A percentile compares a stretch with the other conserved stretches of the same genome.
Conservation (phyloP, 176 grass and related monocot species). For the Aechmea fasciata region DNA sequence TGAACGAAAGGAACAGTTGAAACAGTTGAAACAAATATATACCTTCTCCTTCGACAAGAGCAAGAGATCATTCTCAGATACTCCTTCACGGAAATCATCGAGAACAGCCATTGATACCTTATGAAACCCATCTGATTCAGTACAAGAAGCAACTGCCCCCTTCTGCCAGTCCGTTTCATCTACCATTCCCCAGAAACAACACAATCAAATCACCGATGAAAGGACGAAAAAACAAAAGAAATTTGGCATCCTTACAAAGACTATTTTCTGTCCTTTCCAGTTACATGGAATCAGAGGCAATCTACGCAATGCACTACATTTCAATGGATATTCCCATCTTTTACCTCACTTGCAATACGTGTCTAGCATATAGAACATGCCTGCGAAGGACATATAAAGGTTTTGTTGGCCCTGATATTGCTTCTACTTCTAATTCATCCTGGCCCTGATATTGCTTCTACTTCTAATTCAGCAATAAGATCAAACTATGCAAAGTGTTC, state of each 20-base stretch:
- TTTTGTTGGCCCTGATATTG: too few relatives aligned
- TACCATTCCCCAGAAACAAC: slow-evolving; percentile 17
- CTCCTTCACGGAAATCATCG: slow-evolving; percentile 40
- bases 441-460: too few relatives aligned
- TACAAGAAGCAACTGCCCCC: slow-evolving; percentile 25
- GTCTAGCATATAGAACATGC: too few relatives aligned
- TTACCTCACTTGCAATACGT: too few relatives aligned
- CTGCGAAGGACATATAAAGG: too few relatives aligned
- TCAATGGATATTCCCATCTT: too few relatives aligned
- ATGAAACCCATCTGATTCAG: slow-evolving; percentile 67
- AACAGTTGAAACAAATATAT: not conserved
- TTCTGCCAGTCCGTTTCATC: slow-evolving; percentile 65
- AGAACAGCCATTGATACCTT: slow-evolving; percentile 49
- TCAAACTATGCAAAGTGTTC: too few relatives aligned
- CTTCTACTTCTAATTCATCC: too few relatives aligned
- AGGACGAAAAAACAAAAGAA: not conserved
- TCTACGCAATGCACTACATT: too few relatives aligned
- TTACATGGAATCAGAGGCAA: too few relatives aligned
- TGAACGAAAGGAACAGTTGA: not conserved
- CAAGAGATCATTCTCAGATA: slow-evolving; percentile 80
- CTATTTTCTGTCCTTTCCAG: too few relatives aligned
- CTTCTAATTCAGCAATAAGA: too few relatives aligned
- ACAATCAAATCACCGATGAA: not conserved
- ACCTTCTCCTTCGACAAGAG: slow-evolving; percentile 84
- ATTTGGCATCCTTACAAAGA: not conserved